Percentiles rank a stretch among this genome's conserved stretches.
These are phyloP conservation scores for Anisogramma anomala DNA, from an alignment of 2,329 filamentous ascomycete species.

Conservation along the genomic window DNA sequence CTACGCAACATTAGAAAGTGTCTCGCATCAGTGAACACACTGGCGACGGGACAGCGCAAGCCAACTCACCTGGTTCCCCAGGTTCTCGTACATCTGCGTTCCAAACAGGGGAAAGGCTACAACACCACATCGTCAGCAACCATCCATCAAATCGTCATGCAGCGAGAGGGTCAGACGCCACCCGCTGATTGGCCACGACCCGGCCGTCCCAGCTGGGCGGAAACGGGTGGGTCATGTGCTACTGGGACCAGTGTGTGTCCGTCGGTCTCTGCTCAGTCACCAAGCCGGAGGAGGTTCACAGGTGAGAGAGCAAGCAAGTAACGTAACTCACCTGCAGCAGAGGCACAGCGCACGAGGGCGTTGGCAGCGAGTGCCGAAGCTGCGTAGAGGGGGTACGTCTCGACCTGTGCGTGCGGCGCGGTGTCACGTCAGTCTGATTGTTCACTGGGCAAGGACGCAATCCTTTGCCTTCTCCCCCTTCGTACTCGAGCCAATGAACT, in stretches of 20 bases:
- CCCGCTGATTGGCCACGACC: neutral
- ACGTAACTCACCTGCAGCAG: slow-evolving; percentile 54
- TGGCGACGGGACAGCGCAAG: neutral
- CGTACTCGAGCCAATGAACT: slow-evolving; percentile 18
- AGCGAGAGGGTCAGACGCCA: too few species aligned
- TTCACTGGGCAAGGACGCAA: too few species aligned
- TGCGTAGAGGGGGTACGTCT: slow-evolving; percentile 65
- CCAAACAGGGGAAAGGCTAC: slow-evolving; percentile 62
- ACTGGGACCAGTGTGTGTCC: neutral
- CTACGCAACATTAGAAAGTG: neutral
- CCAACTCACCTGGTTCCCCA: slow-evolving; percentile 47
- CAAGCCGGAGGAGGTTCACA: neutral
- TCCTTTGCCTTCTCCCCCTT: too few species aligned
- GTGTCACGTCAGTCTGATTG: slow-evolving; percentile 16
- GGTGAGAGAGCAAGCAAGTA: neutral
- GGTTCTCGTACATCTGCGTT: slow-evolving; percentile 55
- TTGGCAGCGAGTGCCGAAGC: slow-evolving; percentile 75
- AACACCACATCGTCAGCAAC: slow-evolving; percentile 2
- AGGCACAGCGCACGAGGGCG: slow-evolving; percentile 63
- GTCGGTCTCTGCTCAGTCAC: slow-evolving; percentile 3
- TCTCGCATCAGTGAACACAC: slow-evolving; percentile 8
- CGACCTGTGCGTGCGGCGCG: slow-evolving; percentile 37
- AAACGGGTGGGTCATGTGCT: slow-evolving; percentile 8
- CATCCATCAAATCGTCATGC: neutral
- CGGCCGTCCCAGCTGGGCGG: slow-evolving; percentile 17